A percentile compares a stretch with the other conserved stretches of the same genome.
These are phyloP conservation scores for Jaenimonas drosophilae DNA, from an alignment of 208 protist species.

Conservation along the genomic window DNA sequence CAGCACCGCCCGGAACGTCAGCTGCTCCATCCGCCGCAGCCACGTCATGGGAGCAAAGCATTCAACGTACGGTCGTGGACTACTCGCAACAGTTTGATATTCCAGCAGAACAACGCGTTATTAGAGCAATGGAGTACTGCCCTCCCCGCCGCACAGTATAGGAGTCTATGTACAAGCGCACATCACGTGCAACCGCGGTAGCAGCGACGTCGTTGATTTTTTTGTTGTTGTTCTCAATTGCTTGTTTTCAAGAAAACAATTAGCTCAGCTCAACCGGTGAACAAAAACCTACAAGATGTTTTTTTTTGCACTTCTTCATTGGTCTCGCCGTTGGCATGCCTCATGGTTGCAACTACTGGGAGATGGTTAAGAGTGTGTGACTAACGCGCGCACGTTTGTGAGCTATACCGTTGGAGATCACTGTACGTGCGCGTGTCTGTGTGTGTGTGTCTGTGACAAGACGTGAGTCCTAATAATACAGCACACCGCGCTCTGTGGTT, in stretches of 20 bases:
- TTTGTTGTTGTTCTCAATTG: conserved; percentile 3
- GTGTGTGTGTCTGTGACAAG: too few species aligned
- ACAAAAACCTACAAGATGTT: too few species aligned
- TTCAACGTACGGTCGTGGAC: conserved; percentile 9
- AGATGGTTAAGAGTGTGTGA: too few species aligned
- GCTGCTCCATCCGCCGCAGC: neutral
- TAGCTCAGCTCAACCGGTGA: too few species aligned
- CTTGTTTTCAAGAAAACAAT: conserved; percentile 4
- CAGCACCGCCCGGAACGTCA: neutral
- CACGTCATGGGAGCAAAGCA: neutral
- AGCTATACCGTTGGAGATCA: too few species aligned
- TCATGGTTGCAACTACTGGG: too few species aligned
- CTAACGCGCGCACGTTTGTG: too few species aligned
- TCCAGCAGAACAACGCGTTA: conserved; percentile 31
- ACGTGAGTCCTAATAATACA: too few species aligned
- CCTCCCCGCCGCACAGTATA: conserved; percentile 24
- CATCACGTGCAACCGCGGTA: too few species aligned
- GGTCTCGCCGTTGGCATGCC: conserved; percentile 2
- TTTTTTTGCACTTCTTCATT: conserved; percentile 5
- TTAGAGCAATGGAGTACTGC: conserved; percentile 53
- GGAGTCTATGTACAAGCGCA: too few species aligned
- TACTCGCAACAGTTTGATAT: conserved; percentile 24
- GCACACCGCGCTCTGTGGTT: too few species aligned
- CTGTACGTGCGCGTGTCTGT: too few species aligned
- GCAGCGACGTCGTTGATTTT: neutral